These are phyloP conservation scores for Microcos paniculata DNA, from an alignment of 345 rosid species.

Conservation along the genomic window DNA sequence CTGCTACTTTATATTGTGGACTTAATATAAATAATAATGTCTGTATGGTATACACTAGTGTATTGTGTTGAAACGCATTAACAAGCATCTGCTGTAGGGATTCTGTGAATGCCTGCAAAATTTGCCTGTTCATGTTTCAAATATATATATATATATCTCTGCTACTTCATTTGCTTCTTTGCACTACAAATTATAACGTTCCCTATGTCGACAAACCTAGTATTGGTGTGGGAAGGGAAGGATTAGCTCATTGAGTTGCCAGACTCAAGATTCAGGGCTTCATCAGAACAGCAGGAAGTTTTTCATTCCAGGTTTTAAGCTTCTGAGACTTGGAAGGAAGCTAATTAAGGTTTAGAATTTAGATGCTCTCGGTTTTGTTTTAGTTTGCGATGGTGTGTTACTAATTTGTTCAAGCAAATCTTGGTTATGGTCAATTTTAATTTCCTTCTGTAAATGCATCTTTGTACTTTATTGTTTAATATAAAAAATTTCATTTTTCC, in stretches of 20 bases:
- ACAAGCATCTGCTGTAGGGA: too few relatives aligned
- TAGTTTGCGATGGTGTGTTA: slow-evolving; percentile 7
- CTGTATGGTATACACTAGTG: too few relatives aligned
- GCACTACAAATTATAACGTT: too few relatives aligned
- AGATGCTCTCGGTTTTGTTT: slow-evolving; percentile 19
- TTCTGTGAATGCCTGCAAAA: background rate
- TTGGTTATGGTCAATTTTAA: background rate
- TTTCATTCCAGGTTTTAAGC: background rate
- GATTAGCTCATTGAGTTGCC: slow-evolving; percentile 32
- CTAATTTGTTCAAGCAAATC: too few relatives aligned
- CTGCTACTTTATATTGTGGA: background rate
- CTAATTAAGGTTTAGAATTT: too few relatives aligned
- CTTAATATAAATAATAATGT: too few relatives aligned
- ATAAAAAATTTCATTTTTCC: background rate
- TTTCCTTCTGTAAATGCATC: slow-evolving; percentile 12
- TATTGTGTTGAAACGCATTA: too few relatives aligned
- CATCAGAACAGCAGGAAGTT: slow-evolving; percentile 8
- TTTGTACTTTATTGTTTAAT: background rate
- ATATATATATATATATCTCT: too few relatives aligned
- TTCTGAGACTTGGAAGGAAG: slow-evolving; percentile 13
- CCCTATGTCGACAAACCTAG: slow-evolving; percentile 46
- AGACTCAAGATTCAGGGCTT: slow-evolving; percentile 6
- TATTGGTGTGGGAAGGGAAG: slow-evolving; percentile 22
- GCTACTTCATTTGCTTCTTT: too few relatives aligned
- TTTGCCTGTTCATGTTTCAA: background rate